Evolutionary conservation across 768 basidiomycete species (phyloP).

Genomic region (Cystoderma amianthinum): DNA sequence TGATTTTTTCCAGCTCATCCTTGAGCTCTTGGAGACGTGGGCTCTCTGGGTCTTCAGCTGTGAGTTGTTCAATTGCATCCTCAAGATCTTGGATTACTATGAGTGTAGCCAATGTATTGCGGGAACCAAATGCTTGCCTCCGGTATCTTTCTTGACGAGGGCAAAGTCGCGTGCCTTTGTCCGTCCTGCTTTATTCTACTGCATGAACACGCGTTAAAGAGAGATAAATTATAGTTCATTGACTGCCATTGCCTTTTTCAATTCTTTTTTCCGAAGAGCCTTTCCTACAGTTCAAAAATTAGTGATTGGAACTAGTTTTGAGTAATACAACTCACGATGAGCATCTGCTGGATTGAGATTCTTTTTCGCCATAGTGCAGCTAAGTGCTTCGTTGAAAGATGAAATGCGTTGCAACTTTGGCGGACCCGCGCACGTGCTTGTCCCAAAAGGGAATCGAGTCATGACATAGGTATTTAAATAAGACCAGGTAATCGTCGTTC

Average conservation of each 20-base stretch:
- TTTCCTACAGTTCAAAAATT: constrained; percentile 53
- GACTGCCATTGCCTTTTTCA: constrained; percentile 68
- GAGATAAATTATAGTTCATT: not conserved
- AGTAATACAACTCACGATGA: constrained; percentile 53
- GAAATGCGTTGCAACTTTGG: constrained; percentile 1
- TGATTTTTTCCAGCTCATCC: constrained; percentile 71
- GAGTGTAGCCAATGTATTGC: constrained; percentile 1
- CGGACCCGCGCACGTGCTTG: constrained; percentile 25
- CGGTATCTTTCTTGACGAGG: constrained; percentile 92
- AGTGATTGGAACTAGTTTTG: not conserved
- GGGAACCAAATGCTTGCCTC: constrained; percentile 38
- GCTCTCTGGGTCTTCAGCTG: constrained; percentile 41
- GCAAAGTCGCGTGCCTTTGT: constrained; percentile 79
- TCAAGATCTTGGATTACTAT: constrained; percentile 70
- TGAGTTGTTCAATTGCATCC: constrained; percentile 65
- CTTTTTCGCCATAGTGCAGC: constrained; percentile 76
- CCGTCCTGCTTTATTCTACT: constrained; percentile 89
- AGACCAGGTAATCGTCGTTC: constrained; percentile 13
- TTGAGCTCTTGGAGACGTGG: constrained; percentile 68
- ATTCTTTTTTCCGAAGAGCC: constrained; percentile 86
- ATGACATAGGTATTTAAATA: constrained; percentile 18
- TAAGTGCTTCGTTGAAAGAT: not conserved
- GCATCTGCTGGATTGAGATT: constrained; percentile 92
- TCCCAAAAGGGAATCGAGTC: constrained; percentile 22
- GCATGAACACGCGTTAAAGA: constrained; percentile 15